Evolutionary conservation across 768 basidiomycete genomes (phyloP).

Genomic region (Suillus lakei): DNA sequence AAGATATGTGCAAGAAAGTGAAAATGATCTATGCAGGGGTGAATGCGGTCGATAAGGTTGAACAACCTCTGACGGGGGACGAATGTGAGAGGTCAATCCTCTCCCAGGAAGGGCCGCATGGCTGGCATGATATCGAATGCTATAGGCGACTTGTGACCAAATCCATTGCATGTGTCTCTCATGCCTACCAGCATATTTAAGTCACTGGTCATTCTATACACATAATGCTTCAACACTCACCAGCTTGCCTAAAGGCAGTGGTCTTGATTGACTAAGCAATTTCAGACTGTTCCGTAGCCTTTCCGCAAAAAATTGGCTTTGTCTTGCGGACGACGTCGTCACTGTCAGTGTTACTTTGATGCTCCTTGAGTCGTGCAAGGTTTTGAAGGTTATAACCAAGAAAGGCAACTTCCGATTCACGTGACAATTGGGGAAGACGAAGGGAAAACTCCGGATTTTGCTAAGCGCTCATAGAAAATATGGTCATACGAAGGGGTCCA

Average conservation of each 20-base stretch:
- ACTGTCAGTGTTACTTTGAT: background rate
- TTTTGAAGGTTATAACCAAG: background rate
- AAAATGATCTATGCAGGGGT: conserved; percentile 13
- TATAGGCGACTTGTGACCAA: conserved; percentile 57
- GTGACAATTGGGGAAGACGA: too few relatives aligned
- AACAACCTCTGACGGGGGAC: background rate
- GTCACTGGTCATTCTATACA: conserved; percentile 4
- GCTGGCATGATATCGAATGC: conserved; percentile 31
- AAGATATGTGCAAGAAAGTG: conserved; percentile 10
- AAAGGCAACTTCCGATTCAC: background rate
- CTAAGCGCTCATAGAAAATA: too few relatives aligned
- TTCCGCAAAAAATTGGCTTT: background rate
- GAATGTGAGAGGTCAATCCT: conserved; percentile 3
- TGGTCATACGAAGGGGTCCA: too few relatives aligned
- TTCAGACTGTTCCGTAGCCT: background rate
- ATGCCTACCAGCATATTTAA: conserved; percentile 45
- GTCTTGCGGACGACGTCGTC: background rate
- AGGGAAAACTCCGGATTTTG: too few relatives aligned
- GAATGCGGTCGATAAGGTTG: background rate
- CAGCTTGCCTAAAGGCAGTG: conserved; percentile 22
- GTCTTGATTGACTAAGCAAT: background rate
- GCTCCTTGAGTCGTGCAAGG: background rate
- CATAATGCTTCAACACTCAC: conserved; percentile 18
- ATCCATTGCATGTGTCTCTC: conserved; percentile 76
- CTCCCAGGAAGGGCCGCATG: background rate